Evolutionary conservation across 495 filamentous ascomycete species (phyloP).

Genomic region (Endocarpon pusillum): DNA sequence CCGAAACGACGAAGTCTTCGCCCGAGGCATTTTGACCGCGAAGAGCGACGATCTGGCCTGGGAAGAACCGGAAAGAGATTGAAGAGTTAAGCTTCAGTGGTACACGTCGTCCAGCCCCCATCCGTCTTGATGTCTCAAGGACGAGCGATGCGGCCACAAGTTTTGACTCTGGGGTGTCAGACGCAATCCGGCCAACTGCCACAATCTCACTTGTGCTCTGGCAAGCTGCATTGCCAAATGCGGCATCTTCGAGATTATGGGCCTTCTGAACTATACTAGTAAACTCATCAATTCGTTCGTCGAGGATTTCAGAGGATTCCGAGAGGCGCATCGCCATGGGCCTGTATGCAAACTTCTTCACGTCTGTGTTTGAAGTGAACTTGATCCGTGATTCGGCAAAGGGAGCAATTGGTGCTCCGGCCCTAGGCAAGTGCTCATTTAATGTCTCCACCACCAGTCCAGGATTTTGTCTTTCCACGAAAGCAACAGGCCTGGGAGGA

Average conservation of each 20-base stretch:
- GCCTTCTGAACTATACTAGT: slow-evolving; percentile 49
- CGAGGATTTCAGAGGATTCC: slow-evolving; percentile 78
- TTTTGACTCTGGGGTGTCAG: slow-evolving; percentile 65
- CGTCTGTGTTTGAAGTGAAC: slow-evolving; percentile 64
- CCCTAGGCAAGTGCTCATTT: slow-evolving; percentile 51
- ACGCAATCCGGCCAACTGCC: slow-evolving; percentile 79
- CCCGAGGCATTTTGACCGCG: slow-evolving; percentile 76
- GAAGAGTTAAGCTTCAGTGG: slow-evolving; percentile 60
- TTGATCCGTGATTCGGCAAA: slow-evolving; percentile 61
- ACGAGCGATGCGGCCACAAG: slow-evolving; percentile 71
- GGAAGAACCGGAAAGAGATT: slow-evolving; percentile 68
- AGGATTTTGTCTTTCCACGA: slow-evolving; percentile 54
- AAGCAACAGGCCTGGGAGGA: slow-evolving; percentile 33
- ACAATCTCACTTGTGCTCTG: slow-evolving; percentile 76
- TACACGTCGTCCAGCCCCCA: slow-evolving; percentile 62
- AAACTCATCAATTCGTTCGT: slow-evolving; percentile 91
- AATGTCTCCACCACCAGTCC: slow-evolving; percentile 68
- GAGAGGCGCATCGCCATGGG: slow-evolving; percentile 86
- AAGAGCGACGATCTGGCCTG: slow-evolving; percentile 82
- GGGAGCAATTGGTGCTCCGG: slow-evolving; percentile 58
- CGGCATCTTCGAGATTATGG: slow-evolving; percentile 58
- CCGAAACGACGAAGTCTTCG: slow-evolving; percentile 61
- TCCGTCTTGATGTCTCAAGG: slow-evolving; percentile 74
- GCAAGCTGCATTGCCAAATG: slow-evolving; percentile 70
- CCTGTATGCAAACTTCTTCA: slow-evolving; percentile 80